phyloP scores from a whole-genome alignment of 2,329 filamentous ascomycete genomes.

The Claviceps maximensis region DNA sequence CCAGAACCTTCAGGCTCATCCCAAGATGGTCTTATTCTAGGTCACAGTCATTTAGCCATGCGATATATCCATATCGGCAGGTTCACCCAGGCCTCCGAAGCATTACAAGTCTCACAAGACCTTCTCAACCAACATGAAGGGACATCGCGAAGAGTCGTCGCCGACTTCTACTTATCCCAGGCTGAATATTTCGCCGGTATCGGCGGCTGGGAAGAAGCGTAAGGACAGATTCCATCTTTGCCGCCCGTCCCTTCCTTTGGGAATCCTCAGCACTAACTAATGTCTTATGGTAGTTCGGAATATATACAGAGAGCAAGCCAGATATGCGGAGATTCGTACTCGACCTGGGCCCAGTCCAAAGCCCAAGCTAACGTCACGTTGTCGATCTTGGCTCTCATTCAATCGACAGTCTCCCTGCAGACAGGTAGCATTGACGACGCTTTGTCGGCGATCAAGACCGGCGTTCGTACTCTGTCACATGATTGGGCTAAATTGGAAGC shows the following conservation, averaged over 20 bases:
- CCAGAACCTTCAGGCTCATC: slow-evolving; percentile 16
- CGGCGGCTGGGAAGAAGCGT: slow-evolving; percentile 51
- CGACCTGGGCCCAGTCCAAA: slow-evolving; percentile 22
- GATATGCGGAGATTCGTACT: slow-evolving; percentile 17
- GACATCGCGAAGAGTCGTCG: slow-evolving; percentile 26
- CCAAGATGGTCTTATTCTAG: slow-evolving; percentile 28
- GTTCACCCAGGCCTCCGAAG: slow-evolving; percentile 33
- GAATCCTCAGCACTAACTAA: no score
- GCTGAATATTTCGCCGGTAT: slow-evolving; percentile 62
- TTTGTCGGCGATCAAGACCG: slow-evolving; percentile 41
- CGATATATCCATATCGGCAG: slow-evolving; percentile 42
- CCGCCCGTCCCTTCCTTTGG: no score
- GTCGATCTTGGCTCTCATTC: slow-evolving; percentile 34
- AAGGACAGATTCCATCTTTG: slow-evolving; percentile 12
- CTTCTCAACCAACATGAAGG: slow-evolving; percentile 27
- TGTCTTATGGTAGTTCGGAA: slow-evolving; percentile 11
- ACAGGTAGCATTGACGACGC: slow-evolving; percentile 46
- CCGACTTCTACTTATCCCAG: slow-evolving; percentile 52
- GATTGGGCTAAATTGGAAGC: slow-evolving; percentile 42
- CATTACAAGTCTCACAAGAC: slow-evolving; percentile 44
- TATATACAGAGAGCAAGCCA: slow-evolving; percentile 27
- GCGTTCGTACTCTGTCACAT: slow-evolving; percentile 41
- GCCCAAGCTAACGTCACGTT: slow-evolving; percentile 19
- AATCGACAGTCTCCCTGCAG: slow-evolving; percentile 52
- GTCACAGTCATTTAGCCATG: slow-evolving; percentile 34